Base-by-base conservation (phyloP, 2,329 filamentous ascomycete genomes). In the Zymoseptoria tritici region DNA sequence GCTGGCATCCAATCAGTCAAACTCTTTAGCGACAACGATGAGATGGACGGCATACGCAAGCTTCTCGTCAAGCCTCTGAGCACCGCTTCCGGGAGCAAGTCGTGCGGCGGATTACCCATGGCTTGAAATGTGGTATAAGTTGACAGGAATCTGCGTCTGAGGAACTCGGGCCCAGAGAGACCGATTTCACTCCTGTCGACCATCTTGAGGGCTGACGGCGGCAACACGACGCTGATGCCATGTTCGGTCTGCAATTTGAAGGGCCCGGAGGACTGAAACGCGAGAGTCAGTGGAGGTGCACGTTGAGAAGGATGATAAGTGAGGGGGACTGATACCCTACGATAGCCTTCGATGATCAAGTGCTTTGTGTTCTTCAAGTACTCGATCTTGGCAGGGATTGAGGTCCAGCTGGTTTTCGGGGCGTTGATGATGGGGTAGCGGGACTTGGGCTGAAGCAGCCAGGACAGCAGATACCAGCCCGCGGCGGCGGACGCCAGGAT, bases 51-150 rank as follows among this genome's bases (percentile, higher is more conserved):
- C 58, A 49, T 57, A 60, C 58, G 54, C 49, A 63, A 42, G 13
- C 46, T 60, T 4, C 61, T 57, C 5, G 63, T 65, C 4, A 63
- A 36, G 8, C 59, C 63, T 29, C 56, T 63, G 6, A 61, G 54
- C 6, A 65, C 56, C 5, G 63, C 63, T 29, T 63, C 61, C 9
- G 55, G 42, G 54, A 65, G 58, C 42, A 59, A 49, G 21, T 59
- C 59, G 19, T 42, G 22, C 3, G 54, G 52, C 7, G 57, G 54
- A 49, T 16, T 20, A 2, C 50, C 21, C 19, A 61, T 56, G n/a
- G 55, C 29, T 29, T 54, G 54, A 49, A 61, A 63, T 11, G 61
- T 63, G 13, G 61, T 56, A 31, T 55, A 59, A 4, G 58, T 21
- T 9, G 42, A 19, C 29, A 58, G 36, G 42, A 54, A 57, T 4